phyloP scores from a whole-genome alignment of 305 asterid species.

The Nicotiana rustica region DNA sequence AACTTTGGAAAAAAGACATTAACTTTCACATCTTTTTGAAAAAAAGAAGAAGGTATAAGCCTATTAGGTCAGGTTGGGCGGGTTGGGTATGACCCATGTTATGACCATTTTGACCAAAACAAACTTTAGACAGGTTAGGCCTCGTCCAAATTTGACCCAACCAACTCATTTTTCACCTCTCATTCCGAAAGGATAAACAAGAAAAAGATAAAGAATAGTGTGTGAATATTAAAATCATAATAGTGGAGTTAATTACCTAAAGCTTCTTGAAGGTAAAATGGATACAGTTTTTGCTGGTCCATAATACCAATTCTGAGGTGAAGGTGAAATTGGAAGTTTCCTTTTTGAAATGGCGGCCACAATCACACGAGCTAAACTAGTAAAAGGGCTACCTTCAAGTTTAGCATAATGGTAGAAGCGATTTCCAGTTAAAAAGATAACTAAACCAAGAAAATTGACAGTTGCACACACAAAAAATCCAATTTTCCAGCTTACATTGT shows the following conservation, averaged over 20 bases:
- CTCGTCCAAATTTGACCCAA: background rate
- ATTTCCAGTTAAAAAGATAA: slow-evolving; percentile 40
- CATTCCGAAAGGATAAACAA: background rate
- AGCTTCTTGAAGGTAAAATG: background rate
- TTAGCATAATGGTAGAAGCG: slow-evolving; percentile 35
- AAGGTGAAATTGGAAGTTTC: background rate
- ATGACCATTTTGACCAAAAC: background rate
- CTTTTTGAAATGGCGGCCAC: slow-evolving; percentile 36
- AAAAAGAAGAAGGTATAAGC: too few relatives aligned
- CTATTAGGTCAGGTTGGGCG: background rate
- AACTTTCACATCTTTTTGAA: too few relatives aligned
- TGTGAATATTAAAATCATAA: background rate
- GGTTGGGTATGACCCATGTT: background rate
- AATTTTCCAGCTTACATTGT: slow-evolving; percentile 43
- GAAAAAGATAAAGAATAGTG: background rate
- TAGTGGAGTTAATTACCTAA: background rate
- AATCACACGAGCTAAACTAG: slow-evolving; percentile 38
- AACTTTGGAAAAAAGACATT: too few relatives aligned
- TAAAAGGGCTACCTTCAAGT: slow-evolving; percentile 43
- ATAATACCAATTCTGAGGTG: background rate
- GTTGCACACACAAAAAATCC: slow-evolving; percentile 42
- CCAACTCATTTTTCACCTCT: background rate
- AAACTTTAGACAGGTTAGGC: too few relatives aligned
- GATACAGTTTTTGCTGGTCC: slow-evolving; percentile 1
- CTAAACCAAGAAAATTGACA: slow-evolving; percentile 38